phyloP scores from a whole-genome alignment of 345 rosid species.

The Brassica carinata region DNA sequence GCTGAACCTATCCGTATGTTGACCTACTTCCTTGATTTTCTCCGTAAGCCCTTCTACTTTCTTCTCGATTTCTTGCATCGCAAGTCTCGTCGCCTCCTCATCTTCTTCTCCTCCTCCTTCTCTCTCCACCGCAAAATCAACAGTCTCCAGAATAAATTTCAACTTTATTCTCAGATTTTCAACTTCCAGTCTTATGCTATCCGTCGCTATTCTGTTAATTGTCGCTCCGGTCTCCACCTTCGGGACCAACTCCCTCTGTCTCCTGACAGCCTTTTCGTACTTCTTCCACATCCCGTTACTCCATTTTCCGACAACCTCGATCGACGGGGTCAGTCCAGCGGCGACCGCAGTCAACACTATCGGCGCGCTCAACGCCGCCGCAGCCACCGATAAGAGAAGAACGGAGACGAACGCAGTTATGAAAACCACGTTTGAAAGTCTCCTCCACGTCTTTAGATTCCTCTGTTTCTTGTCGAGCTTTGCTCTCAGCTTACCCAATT shows the following conservation, averaged over 20 bases:
- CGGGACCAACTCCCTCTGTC: conserved; percentile 46
- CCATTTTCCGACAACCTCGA: conserved; percentile 69
- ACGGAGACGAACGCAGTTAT: conserved; percentile 62
- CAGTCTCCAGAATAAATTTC: conserved; percentile 41
- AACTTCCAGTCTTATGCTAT: conserved; percentile 48
- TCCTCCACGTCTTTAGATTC: conserved; percentile 65
- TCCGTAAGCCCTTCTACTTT: conserved; percentile 51
- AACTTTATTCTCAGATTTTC: conserved; percentile 47
- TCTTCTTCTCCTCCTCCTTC: conserved; percentile 42
- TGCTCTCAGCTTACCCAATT: conserved; percentile 45
- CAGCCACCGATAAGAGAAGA: conserved; percentile 69
- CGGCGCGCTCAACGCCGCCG: conserved; percentile 69
- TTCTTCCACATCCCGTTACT: conserved; percentile 55
- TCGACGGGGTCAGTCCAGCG: conserved; percentile 54
- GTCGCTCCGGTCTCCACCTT: conserved; percentile 45
- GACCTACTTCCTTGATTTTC: conserved; percentile 54
- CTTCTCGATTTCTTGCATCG: conserved; percentile 66
- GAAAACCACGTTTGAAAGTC: conserved; percentile 63
- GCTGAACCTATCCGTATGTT: conserved; percentile 60
- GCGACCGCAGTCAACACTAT: conserved; percentile 59
- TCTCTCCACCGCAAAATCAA: conserved; percentile 46
- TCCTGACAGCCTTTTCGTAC: conserved; percentile 55
- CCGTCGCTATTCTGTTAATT: conserved; percentile 55
- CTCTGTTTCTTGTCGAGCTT: conserved; percentile 72
- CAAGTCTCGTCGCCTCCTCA: conserved; percentile 46